phyloP scores from a whole-genome alignment of 768 basidiomycete species.

The Lentinus tigrinus region DNA sequence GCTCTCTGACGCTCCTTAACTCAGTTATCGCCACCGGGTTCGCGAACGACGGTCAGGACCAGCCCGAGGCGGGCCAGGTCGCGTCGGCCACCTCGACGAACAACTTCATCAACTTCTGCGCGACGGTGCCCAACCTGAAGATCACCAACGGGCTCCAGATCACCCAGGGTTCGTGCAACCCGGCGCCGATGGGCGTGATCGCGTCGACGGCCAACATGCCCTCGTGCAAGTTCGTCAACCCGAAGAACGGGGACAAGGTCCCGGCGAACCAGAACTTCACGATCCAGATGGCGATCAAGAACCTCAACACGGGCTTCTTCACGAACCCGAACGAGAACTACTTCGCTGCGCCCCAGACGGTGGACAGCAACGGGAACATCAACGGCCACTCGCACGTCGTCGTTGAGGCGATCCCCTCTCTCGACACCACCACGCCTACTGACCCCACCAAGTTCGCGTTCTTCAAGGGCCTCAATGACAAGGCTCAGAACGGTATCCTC shows the following conservation, averaged over 20 bases:
- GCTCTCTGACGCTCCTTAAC: constrained; percentile 44
- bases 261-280: constrained; percentile 50
- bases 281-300: constrained; percentile 45
- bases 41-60: constrained; percentile 45
- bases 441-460: constrained; percentile 55
- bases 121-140: constrained; percentile 43
- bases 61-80: constrained; percentile 43
- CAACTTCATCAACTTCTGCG: constrained; percentile 75
- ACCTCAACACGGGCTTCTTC: constrained; percentile 55
- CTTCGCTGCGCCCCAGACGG: constrained; percentile 53
- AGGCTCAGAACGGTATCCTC: constrained; percentile 45
- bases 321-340: constrained; percentile 53
- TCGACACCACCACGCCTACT: constrained; percentile 47
- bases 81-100: constrained; percentile 62
- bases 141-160: constrained; percentile 63
- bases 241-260: constrained; percentile 45
- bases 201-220: constrained; percentile 51
- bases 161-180: constrained; percentile 55
- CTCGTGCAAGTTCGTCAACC: constrained; percentile 49
- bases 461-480: constrained; percentile 54
- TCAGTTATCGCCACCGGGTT: constrained; percentile 57
- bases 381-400: constrained; percentile 66
- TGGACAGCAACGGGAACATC: constrained; percentile 48
- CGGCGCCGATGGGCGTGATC: constrained; percentile 60
- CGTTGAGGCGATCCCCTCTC: constrained; percentile 48